Evolutionary conservation across 306 rosid species (phyloP).

Genomic region (Trifolium pratense): DNA sequence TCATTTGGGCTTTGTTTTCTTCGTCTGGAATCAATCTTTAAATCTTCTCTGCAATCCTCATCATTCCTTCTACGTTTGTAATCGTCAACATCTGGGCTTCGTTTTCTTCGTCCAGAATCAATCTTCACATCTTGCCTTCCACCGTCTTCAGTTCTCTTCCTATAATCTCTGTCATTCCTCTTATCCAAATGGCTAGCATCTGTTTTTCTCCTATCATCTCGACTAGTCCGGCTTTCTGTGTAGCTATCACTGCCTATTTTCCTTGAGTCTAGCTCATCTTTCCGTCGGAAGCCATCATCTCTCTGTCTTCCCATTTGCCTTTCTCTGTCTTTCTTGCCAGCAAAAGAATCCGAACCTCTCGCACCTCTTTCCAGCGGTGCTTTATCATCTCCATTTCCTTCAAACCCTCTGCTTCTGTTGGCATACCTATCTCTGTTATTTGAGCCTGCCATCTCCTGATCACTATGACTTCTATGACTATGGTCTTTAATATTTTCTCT

Average conservation of each 20-base stretch:
- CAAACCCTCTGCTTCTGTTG: slow-evolving; percentile 52
- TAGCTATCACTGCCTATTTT: slow-evolving; percentile 52
- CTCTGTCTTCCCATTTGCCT: slow-evolving; percentile 48
- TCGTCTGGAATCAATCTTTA: slow-evolving; percentile 46
- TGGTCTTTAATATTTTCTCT: slow-evolving; percentile 47
- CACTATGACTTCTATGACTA: slow-evolving; percentile 46
- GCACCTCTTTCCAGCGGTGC: slow-evolving; percentile 49
- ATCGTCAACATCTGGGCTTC: slow-evolving; percentile 46
- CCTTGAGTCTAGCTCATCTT: slow-evolving; percentile 51
- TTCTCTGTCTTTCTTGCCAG: slow-evolving; percentile 59
- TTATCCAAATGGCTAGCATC: slow-evolving; percentile 50
- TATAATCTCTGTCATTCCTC: slow-evolving; percentile 50
- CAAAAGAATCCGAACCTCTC: slow-evolving; percentile 48
- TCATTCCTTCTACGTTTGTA: slow-evolving; percentile 40
- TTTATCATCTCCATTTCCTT: slow-evolving; percentile 51
- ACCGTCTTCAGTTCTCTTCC: slow-evolving; percentile 45
- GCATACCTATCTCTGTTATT: slow-evolving; percentile 52
- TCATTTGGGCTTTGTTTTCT: slow-evolving; percentile 53
- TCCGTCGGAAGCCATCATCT: slow-evolving; percentile 43
- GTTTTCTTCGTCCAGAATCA: slow-evolving; percentile 48
- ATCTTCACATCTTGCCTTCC: slow-evolving; percentile 52
- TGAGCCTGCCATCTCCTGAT: slow-evolving; percentile 53
- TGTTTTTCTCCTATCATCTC: slow-evolving; percentile 51
- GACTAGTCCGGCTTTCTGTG: slow-evolving; percentile 42
- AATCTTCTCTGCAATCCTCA: slow-evolving; percentile 37